Conservation (phyloP, 192 early-diverging fungal genomes). For the Entomortierella lignicola region DNA sequence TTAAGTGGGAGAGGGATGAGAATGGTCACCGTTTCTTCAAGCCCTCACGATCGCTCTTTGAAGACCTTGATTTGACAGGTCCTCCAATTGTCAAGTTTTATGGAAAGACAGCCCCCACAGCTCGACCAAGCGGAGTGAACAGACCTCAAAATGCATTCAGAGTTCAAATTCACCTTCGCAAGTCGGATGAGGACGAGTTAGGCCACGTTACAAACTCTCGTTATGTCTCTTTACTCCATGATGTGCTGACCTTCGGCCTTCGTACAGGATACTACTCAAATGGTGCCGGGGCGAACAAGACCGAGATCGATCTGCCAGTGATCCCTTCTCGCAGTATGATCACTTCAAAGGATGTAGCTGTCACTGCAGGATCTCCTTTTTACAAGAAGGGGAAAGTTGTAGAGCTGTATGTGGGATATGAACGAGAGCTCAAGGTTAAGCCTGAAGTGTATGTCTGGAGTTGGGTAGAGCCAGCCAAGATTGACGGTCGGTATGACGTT, state of each 20-base stretch:
- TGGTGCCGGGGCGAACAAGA: conserved; percentile 21
- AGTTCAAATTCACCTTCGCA: conserved; percentile 37
- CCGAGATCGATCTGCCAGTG: conserved; percentile 10
- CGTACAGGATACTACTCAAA: conserved; percentile 47
- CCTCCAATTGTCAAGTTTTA: conserved; percentile 18
- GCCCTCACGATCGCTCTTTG: conserved; percentile 25
- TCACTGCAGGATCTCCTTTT: conserved; percentile 28
- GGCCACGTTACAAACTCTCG: conserved; percentile 56
- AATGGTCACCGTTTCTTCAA: conserved; percentile 37
- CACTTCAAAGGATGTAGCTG: background rate
- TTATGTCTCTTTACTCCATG: conserved; percentile 43
- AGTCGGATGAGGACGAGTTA: conserved; percentile 49
- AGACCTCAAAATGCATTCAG: conserved; percentile 44
- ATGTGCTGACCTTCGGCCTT: conserved; percentile 49
- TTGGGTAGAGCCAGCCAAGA: conserved; percentile 38
- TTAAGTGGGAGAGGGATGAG: conserved; percentile 38
- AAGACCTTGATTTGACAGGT: conserved; percentile 18
- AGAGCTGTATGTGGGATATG: conserved; percentile 45
- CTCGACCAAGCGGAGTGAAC: background rate
- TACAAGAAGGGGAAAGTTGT: conserved; percentile 26
- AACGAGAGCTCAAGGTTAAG: conserved; percentile 48
- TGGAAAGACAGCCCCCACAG: conserved; percentile 5
- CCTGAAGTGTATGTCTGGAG: conserved; percentile 45
- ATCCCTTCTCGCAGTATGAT: conserved; percentile 8
- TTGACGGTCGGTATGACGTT: conserved; percentile 25